Conservation (phyloP, 306 rosid species). For the Cyclanthera cordifolia region DNA sequence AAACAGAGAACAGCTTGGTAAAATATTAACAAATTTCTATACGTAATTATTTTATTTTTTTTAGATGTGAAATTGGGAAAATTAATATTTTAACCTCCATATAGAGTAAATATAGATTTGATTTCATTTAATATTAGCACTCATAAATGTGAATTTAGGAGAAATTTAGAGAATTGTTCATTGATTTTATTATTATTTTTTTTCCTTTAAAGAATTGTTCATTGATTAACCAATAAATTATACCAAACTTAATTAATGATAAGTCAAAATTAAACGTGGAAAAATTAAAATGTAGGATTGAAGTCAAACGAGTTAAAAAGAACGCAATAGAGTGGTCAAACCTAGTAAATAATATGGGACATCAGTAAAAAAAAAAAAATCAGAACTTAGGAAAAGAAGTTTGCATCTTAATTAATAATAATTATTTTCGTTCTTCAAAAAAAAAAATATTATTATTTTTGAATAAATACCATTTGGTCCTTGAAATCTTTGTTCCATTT, state of each 20-base stretch:
- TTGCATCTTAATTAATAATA: too few relatives aligned
- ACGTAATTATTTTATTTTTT: background rate
- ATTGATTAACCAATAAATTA: background rate
- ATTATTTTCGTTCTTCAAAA: too few relatives aligned
- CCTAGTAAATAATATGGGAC: background rate
- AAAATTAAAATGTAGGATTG: background rate
- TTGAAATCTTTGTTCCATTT: too few relatives aligned
- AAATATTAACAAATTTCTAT: background rate
- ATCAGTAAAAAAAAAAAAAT: too few relatives aligned
- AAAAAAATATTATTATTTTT: too few relatives aligned
- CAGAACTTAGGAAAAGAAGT: too few relatives aligned
- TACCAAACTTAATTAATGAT: background rate
- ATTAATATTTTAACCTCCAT: background rate
- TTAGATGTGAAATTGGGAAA: background rate
- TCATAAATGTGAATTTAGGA: background rate
- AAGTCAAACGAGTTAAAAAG: background rate
- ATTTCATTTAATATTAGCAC: background rate
- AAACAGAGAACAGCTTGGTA: conserved; percentile 5
- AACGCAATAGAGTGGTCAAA: background rate
- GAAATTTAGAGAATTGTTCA: background rate
- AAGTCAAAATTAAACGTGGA: background rate
- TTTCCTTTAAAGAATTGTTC: background rate
- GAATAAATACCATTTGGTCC: too few relatives aligned
- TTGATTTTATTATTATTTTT: too few relatives aligned
- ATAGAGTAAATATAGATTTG: background rate